A percentile compares a stretch with the other conserved stretches of the same genome.
Evolutionary conservation across 148 eudicot genomes (phyloP).

Genomic region (Spergularia marina): DNA sequence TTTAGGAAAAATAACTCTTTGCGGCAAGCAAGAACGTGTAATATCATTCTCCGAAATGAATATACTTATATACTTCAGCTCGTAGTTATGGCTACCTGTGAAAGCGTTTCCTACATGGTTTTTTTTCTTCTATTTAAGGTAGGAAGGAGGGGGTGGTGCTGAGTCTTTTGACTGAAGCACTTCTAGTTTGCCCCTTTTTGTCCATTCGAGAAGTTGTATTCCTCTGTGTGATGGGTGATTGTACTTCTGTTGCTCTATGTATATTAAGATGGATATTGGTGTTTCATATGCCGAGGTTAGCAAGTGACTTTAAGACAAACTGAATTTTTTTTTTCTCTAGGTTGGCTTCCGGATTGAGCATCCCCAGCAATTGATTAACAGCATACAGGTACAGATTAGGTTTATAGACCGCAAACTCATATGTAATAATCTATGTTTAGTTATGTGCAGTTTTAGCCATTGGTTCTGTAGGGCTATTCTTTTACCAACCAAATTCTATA

Average conservation of each 20-base stretch:
- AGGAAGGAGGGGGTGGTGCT: neutral
- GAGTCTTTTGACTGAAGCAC: neutral
- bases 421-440: neutral
- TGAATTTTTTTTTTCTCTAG: constrained; percentile 35
- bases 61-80: too few species aligned
- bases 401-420: neutral
- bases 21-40: too few species aligned
- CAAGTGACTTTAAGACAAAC: constrained; percentile 13
- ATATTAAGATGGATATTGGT: neutral
- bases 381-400: constrained; percentile 62
- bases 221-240: neutral
- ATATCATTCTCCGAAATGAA: too few species aligned
- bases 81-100: neutral
- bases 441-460: neutral
- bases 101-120: neutral
- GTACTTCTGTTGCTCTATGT: neutral
- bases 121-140: neutral
- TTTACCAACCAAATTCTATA: neutral
- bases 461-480: neutral
- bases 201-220: neutral
- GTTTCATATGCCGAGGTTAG: neutral
- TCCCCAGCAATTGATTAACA: constrained; percentile 86
- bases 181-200: neutral
- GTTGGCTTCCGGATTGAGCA: constrained; percentile 95
- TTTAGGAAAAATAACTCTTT: too few species aligned